Evolutionary conservation across 129 eudicot genomes (phyloP), one percentile per base, ranked within the genome.

Genomic region (Ambrosia artemisiifolia): DNA sequence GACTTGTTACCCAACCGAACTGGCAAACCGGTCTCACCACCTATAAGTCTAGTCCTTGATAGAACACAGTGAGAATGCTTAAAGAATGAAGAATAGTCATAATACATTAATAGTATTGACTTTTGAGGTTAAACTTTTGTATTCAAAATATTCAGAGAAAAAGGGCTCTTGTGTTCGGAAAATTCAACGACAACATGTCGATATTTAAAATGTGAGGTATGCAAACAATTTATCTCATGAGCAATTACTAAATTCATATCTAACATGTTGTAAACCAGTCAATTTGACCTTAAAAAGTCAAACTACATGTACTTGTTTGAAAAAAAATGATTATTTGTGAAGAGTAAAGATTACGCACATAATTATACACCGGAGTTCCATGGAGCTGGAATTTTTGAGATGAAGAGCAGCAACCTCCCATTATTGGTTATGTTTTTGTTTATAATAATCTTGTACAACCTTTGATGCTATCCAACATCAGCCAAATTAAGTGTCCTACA

Each of bases 401-500:
- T 55, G 98, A 88, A 83, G 91, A 83, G 75, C 98, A 92, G 72
- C 98, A 88, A 73, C 96, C 96, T 59, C 98, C 98, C 98, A 92
- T 92, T 79, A 42, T 78, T 24, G 68, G 72, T 55, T 28, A 36
- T 70, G 19, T 40, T 44, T 56, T 67, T 2, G 42, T n/a, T 56
- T 77, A 40, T 40, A 40, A 66, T 12, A 70, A 20, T 42, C 70
- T 12, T 24, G 42, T 62, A 19, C 24, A 48, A 60, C 13, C 63
- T 60, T 61, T 53, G n/a, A 19, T 34, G 73, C 56, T 70, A 24
- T 28, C 78, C 54, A 49, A 63, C 64, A 72, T 32, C 57, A 66
- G 64, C 57, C 72, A 59, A 66, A 55, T 38, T 30, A 16, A 44
- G 43, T 20, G 64, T 13, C 76, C 81, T 78, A 50, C 57, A 70